A percentile compares a stretch with the other conserved stretches of the same genome.
Evolutionary conservation across 2,329 filamentous ascomycete species (phyloP).

Genomic region (Helminthosporium solani): DNA sequence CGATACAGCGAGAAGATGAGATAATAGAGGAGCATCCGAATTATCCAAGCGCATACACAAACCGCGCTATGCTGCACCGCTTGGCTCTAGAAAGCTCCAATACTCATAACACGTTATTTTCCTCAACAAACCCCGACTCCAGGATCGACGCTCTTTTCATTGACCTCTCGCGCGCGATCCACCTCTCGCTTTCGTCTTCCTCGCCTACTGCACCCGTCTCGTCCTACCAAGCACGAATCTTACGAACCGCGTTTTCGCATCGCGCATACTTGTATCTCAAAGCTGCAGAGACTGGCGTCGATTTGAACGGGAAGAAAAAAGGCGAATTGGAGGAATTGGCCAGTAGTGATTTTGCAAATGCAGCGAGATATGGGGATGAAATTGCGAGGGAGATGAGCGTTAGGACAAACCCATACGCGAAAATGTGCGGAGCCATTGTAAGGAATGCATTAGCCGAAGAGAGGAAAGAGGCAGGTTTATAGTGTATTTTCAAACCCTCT

Average conservation of each 20-base stretch:
- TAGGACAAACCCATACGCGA: constrained; percentile 62
- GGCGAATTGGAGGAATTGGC: constrained; percentile 56
- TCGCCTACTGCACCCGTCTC: constrained; percentile 55
- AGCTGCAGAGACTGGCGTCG: constrained; percentile 40
- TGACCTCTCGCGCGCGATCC: constrained; percentile 53
- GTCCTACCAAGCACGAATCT: constrained; percentile 62
- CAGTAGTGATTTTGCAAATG: constrained; percentile 56
- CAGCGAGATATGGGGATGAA: constrained; percentile 58
- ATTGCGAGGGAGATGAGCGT: constrained; percentile 59
- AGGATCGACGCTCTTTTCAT: constrained; percentile 25
- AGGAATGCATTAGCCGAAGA: constrained; percentile 61
- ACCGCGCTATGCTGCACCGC: constrained; percentile 68
- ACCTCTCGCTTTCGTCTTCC: constrained; percentile 49
- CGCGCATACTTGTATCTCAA: constrained; percentile 53
- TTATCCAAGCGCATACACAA: constrained; percentile 74
- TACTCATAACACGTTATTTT: background rate
- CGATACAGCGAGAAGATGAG: constrained; percentile 48
- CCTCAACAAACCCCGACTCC: constrained; percentile 12
- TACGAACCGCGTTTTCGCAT: constrained; percentile 72
- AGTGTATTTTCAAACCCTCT: background rate
- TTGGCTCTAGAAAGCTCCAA: constrained; percentile 52
- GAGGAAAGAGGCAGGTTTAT: constrained; percentile 22
- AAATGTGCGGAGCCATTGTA: constrained; percentile 63
- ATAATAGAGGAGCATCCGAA: constrained; percentile 60
- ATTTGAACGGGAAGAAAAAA: constrained; percentile 34